Conservation (phyloP, 2,329 filamentous ascomycete species). For the Pestalotiopsis sp. region DNA sequence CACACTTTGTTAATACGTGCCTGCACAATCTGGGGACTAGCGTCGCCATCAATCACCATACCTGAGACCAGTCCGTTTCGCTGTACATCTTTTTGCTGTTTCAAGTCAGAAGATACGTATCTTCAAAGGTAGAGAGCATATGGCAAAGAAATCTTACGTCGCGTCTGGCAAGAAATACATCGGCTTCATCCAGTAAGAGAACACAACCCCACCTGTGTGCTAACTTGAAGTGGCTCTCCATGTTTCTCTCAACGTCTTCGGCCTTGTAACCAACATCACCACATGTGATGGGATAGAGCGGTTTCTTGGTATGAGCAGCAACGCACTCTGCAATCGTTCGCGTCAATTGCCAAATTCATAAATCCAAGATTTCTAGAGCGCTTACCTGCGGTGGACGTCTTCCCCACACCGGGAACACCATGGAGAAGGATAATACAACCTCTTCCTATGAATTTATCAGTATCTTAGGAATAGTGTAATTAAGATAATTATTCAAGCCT, state of each 20-base stretch:
- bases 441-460: background rate
- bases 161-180: constrained; percentile 38
- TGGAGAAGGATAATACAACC: background rate
- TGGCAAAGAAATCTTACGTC: constrained; percentile 11
- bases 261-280: constrained; percentile 13
- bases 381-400: background rate
- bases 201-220: constrained; percentile 27
- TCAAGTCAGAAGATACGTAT: background rate
- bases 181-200: constrained; percentile 35
- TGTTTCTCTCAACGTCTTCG: background rate
- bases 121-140: background rate
- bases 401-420: background rate
- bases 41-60: background rate
- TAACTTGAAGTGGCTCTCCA: background rate
- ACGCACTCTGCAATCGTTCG: constrained; percentile 38
- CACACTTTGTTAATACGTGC: constrained; percentile 30
- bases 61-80: constrained; percentile 16
- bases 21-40: background rate
- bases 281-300: constrained; percentile 15
- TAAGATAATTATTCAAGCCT: background rate
- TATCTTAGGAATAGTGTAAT: background rate
- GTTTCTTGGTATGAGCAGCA: constrained; percentile 32
- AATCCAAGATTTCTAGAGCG: background rate
- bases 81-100: background rate
- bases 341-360: background rate